phyloP scores from a whole-genome alignment of 192 early-diverging fungal genomes.

The Dispira parvispora region DNA sequence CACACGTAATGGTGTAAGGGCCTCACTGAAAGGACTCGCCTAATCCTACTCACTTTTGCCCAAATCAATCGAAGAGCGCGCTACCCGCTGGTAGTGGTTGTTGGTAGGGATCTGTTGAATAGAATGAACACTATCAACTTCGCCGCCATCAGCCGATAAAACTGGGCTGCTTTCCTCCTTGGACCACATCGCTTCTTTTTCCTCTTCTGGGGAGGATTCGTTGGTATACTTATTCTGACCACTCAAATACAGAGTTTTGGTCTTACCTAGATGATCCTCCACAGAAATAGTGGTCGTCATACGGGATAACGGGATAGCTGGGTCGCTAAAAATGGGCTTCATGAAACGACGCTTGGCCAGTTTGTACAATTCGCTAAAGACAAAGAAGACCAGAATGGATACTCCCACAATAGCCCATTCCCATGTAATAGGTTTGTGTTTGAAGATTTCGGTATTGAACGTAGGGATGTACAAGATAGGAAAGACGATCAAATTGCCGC shows the following conservation, averaged over 20 bases:
- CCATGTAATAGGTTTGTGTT: constrained; percentile 43
- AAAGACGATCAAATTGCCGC: constrained; percentile 33
- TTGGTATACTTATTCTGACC: not conserved
- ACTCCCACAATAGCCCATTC: constrained; percentile 54
- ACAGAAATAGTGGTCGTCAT: constrained; percentile 7
- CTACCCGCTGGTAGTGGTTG: too few relatives aligned
- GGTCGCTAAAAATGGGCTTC: not conserved
- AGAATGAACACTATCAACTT: too few relatives aligned
- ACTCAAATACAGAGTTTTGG: not conserved
- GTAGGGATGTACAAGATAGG: constrained; percentile 49
- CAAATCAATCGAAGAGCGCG: too few relatives aligned
- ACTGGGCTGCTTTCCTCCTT: too few relatives aligned
- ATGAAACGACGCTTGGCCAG: constrained; percentile 24
- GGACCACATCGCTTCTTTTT: too few relatives aligned
- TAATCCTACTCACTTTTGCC: too few relatives aligned
- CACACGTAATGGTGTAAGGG: too few relatives aligned
- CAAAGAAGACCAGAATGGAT: constrained; percentile 40
- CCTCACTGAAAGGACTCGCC: too few relatives aligned
- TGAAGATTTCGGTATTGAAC: constrained; percentile 40
- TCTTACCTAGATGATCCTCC: not conserved
- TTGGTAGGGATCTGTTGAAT: too few relatives aligned
- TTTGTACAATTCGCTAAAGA: constrained; percentile 52
- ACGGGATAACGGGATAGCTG: not conserved
- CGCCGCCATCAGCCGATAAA: too few relatives aligned
- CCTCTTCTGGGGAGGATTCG: too few relatives aligned